phyloP scores from a whole-genome alignment of 1,284 basidiomycete genomes.

The Anthracocystis walkeri region DNA sequence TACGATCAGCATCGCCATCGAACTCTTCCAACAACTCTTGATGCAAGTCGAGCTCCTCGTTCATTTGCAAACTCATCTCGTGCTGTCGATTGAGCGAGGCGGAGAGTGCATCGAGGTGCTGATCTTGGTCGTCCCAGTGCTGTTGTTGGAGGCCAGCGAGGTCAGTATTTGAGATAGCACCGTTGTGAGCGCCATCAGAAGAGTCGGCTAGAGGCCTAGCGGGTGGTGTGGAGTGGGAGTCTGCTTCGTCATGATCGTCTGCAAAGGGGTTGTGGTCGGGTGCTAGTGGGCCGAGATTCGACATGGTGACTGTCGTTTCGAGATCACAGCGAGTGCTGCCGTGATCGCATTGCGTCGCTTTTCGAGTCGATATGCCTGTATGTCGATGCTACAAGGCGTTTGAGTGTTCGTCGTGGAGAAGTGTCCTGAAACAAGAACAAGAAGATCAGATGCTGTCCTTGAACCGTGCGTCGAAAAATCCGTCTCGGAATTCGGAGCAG shows the following conservation, averaged over 20 bases:
- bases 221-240: background rate
- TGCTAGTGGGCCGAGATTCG: conserved; percentile 24
- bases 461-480: background rate
- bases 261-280: conserved; percentile 41
- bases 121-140: conserved; percentile 58
- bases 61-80: conserved; percentile 64
- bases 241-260: conserved; percentile 23
- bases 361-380: too few species aligned
- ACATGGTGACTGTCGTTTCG: conserved; percentile 17
- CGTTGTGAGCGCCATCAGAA: background rate
- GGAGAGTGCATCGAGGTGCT: conserved; percentile 60
- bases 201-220: background rate
- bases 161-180: background rate
- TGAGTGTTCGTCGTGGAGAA: too few species aligned
- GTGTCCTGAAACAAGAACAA: too few species aligned
- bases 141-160: conserved; percentile 40
- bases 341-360: too few species aligned
- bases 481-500: background rate
- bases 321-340: too few species aligned
- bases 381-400: background rate
- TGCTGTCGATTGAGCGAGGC: conserved; percentile 64
- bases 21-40: conserved; percentile 58
- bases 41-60: conserved; percentile 67
- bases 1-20: conserved; percentile 56
- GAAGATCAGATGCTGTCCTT: background rate